Evolutionary conservation across 208 protist species (phyloP).

Genomic region (Acanthamoeba culbertsoni): DNA sequence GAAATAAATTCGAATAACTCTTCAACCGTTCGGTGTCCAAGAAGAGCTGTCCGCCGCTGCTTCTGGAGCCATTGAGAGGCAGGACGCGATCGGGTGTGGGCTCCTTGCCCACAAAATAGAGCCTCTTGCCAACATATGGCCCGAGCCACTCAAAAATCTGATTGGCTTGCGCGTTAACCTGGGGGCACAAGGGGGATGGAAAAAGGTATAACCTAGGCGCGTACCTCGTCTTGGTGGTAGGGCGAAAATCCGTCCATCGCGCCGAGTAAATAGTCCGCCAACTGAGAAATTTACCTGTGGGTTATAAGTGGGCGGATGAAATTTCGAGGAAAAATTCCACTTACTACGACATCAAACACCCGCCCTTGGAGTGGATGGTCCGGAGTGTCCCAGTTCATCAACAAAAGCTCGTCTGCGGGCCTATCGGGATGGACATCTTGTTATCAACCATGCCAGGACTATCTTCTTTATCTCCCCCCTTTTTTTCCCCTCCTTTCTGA

Average conservation of each 20-base stretch:
- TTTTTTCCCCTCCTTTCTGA: no score
- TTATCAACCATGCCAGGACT: no score
- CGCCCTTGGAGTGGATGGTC: neutral
- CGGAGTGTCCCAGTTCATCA: slow-evolving; percentile 31
- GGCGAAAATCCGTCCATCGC: slow-evolving; percentile 50
- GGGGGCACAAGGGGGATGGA: neutral
- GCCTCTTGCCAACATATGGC: neutral
- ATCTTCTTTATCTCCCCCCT: no score
- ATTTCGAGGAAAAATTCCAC: neutral
- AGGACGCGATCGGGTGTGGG: neutral
- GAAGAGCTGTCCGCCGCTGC: neutral
- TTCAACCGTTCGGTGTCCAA: slow-evolving; percentile 12
- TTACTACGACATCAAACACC: slow-evolving; percentile 44
- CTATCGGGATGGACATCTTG: neutral
- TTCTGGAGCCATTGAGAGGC: neutral
- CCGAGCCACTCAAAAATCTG: slow-evolving; percentile 43
- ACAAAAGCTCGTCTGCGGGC: neutral
- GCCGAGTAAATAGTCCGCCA: slow-evolving; percentile 8
- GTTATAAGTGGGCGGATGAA: neutral
- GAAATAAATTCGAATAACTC: neutral
- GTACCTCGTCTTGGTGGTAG: slow-evolving; percentile 18
- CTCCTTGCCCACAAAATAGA: slow-evolving; percentile 54
- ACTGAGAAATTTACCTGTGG: neutral
- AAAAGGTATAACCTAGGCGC: neutral
- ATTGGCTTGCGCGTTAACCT: neutral